Base-by-base conservation (phyloP, 306 rosid species). In the Glycyrrhiza uralensis region DNA sequence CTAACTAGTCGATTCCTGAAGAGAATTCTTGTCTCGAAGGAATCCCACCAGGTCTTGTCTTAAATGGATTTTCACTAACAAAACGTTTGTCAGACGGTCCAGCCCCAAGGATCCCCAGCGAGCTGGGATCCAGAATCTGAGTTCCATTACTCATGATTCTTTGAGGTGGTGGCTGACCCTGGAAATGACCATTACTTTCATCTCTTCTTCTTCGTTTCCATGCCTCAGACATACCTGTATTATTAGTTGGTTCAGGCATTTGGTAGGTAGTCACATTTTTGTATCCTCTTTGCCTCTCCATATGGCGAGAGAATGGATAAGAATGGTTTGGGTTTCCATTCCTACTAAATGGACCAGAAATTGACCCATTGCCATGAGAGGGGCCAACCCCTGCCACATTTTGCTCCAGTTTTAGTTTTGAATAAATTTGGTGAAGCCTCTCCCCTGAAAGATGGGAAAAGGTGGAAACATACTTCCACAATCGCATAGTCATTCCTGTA, bases 401-500 rank as follows among this genome's bases (percentile, higher is more conserved):
- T 71, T 86, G 86, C 87, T 92, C 96, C 84, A 77, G 87, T 81
- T 82, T 85, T 60, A 95, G 99, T 79, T 95, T 89, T 20, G 96
- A 84, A 79, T 95, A 89, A 54, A 95, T 95, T 82, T 95, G 96
- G 67, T 83, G 90, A 59, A 95, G 97, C 72, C 96, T 85, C 83
- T 90, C 99, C 68, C 99, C 99, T 2, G 99, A 88, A 20, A 95
- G 90, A 86, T 95, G 92, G 68, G 97, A 95, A 80, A 85, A 95
- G 19, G 96, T 89, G 42, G 99, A 95, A 66, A 95, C 99, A 76
- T 89, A 95, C 70, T 95, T 92, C 99, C 99, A 95, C 83, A 95
- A 82, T 41, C 99, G 84, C 72, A 68, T 89, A 20, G 89, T 92
- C 99, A 95, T 95, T 84, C 97, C 99, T 95, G 92, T 20, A 66